Percentiles rank a stretch among this genome's conserved stretches.
Conservation (phyloP, 305 asterid species). For the Fraxinus velutina region DNA sequence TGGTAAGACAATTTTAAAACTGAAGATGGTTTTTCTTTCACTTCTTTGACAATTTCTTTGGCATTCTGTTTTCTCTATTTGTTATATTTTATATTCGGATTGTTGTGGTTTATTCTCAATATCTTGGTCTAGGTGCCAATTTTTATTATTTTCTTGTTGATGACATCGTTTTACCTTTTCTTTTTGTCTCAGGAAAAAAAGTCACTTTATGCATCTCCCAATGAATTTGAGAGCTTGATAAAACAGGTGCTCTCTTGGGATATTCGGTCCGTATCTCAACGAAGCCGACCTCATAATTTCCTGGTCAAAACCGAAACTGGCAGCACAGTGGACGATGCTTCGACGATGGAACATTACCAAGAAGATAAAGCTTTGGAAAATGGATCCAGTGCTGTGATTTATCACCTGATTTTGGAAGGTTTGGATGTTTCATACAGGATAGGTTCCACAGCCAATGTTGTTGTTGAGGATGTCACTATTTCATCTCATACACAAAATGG, state of each 20-base stretch:
- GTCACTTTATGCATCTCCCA: conserved; percentile 61
- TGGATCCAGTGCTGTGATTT: conserved; percentile 32
- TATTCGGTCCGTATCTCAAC: conserved; percentile 77
- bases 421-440: conserved; percentile 49
- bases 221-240: conserved; percentile 58
- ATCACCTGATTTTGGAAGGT: conserved; percentile 71
- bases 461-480: conserved; percentile 50
- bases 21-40: not conserved
- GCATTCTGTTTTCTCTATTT: not conserved
- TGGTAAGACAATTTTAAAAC: conserved; percentile 38
- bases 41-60: not conserved
- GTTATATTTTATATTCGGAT: not conserved
- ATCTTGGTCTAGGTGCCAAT: not conserved
- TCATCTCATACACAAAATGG: conserved; percentile 10
- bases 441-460: conserved; percentile 39
- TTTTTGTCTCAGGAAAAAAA: conserved; percentile 42
- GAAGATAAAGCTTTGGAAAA: conserved; percentile 36
- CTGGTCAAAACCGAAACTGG: conserved; percentile 10
- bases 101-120: not conserved
- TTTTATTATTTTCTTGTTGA: not conserved
- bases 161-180: not conserved
- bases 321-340: conserved; percentile 2
- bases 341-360: conserved; percentile 15
- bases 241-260: conserved; percentile 86
- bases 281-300: conserved; percentile 47